These are phyloP conservation scores for Chlamydomonas reinhardtii DNA, from an alignment of 163 green algal genomes.

Conservation along the genomic window DNA sequence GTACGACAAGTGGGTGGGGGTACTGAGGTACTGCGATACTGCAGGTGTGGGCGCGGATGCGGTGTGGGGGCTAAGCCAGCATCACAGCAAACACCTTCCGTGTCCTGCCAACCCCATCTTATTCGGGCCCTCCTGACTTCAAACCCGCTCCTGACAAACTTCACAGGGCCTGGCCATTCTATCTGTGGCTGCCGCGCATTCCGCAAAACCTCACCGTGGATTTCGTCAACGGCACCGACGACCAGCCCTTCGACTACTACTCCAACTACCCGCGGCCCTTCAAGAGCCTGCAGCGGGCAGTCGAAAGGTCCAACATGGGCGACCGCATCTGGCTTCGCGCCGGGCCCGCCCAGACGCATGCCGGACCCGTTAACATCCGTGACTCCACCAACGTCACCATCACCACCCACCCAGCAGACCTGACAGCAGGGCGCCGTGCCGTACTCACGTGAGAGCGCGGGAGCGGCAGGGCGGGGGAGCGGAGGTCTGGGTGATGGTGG, in stretches of 20 bases:
- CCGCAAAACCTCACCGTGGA: background rate
- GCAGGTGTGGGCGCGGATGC: no score
- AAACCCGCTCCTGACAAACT: no score
- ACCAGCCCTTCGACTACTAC: slow-evolving; percentile 43
- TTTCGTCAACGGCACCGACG: slow-evolving; percentile 15
- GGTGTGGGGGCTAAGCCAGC: no score
- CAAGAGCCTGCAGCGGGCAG: slow-evolving; percentile 1
- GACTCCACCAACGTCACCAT: slow-evolving; percentile 29
- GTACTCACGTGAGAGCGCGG: no score
- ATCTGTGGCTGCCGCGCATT: slow-evolving; percentile 22
- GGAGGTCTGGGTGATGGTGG: no score
- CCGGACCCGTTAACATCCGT: background rate
- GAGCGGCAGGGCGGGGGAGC: no score
- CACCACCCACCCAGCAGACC: slow-evolving; percentile 30
- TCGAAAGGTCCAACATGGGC: background rate
- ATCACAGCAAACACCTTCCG: no score
- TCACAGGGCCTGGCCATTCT: slow-evolving; percentile 11
- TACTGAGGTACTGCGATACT: no score
- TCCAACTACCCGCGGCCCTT: slow-evolving; percentile 41
- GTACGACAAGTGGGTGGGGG: background rate
- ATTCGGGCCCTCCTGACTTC: no score
- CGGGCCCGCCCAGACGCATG: slow-evolving; percentile 12
- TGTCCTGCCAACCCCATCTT: no score
- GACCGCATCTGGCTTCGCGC: slow-evolving; percentile 40
- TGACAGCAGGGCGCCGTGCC: background rate